Percentiles rank a stretch among this genome's conserved stretches.
These are phyloP conservation scores for Camellia oleifera DNA, from an alignment of 179 eudicot genomes.

Conservation along the genomic window DNA sequence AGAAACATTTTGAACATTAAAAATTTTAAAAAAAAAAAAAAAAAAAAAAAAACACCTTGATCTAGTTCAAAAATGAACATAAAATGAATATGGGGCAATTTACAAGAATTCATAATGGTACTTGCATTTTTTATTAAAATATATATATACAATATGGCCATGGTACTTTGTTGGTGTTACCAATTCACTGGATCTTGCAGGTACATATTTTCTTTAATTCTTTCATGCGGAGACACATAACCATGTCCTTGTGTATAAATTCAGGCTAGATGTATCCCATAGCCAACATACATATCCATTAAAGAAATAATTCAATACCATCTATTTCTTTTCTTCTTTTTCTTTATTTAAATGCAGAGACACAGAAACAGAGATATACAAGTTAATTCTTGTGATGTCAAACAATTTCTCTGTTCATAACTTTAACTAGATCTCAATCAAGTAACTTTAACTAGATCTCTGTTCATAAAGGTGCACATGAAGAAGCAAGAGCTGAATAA, in stretches of 20 bases:
- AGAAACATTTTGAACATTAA: not conserved
- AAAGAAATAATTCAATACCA: too few species aligned
- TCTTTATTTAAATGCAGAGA: not conserved
- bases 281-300: not conserved
- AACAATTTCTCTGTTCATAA: not conserved
- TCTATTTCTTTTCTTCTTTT: too few species aligned
- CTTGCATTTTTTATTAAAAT: not conserved
- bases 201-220: not conserved
- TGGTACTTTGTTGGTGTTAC: not conserved
- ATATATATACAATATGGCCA: not conserved
- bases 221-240: not conserved
- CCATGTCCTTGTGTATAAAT: not conserved
- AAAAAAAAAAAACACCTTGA: not conserved
- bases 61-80: constrained; percentile 3
- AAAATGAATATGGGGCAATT: not conserved
- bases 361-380: not conserved
- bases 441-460: not conserved
- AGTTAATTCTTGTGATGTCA: not conserved
- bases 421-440: not conserved
- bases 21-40: too few species aligned
- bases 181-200: not conserved
- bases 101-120: not conserved
- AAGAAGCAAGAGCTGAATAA: not conserved
- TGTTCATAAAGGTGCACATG: not conserved
- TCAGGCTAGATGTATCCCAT: not conserved